phyloP scores from a whole-genome alignment of 345 rosid genomes.

The Trapa bicornis region DNA sequence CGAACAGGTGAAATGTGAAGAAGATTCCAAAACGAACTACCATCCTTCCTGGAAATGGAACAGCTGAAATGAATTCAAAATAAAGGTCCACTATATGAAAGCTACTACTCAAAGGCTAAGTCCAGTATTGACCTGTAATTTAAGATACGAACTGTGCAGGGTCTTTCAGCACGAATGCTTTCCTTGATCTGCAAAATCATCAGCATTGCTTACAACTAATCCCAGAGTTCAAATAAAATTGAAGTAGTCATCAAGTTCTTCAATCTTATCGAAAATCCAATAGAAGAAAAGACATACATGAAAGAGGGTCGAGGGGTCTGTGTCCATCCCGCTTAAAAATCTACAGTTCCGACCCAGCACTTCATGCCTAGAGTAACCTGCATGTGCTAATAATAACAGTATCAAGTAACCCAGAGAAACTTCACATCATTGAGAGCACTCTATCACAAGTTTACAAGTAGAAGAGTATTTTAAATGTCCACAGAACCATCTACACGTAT shows the following conservation, averaged over 20 bases:
- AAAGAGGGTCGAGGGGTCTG: slow-evolving; percentile 38
- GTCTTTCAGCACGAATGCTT: slow-evolving; percentile 46
- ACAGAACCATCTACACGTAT: not conserved
- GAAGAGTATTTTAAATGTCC: not conserved
- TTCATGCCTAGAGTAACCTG: slow-evolving; percentile 77
- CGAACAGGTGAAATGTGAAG: slow-evolving; percentile 91
- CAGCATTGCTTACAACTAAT: slow-evolving; percentile 2
- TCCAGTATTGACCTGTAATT: slow-evolving; percentile 79
- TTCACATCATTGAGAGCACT: not conserved
- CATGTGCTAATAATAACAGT: slow-evolving; percentile 1
- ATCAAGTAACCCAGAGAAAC: not conserved
- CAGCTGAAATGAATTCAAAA: slow-evolving; percentile 2
- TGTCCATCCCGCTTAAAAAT: slow-evolving; percentile 59
- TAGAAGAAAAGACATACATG: slow-evolving; percentile 30
- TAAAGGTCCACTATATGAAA: not conserved
- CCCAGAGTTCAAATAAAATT: not conserved
- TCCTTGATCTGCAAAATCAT: slow-evolving; percentile 46
- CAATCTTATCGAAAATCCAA: not conserved
- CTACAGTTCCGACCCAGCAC: slow-evolving; percentile 68
- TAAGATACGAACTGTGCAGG: slow-evolving; percentile 89
- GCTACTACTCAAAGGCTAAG: slow-evolving; percentile 12
- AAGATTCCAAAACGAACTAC: slow-evolving; percentile 73
- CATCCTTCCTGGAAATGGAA: slow-evolving; percentile 54
- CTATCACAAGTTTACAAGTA: not conserved
- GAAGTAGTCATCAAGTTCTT: not conserved